These are phyloP conservation scores for Cairneyella variabilis DNA, from an alignment of 495 filamentous ascomycete genomes.

Conservation along the genomic window DNA sequence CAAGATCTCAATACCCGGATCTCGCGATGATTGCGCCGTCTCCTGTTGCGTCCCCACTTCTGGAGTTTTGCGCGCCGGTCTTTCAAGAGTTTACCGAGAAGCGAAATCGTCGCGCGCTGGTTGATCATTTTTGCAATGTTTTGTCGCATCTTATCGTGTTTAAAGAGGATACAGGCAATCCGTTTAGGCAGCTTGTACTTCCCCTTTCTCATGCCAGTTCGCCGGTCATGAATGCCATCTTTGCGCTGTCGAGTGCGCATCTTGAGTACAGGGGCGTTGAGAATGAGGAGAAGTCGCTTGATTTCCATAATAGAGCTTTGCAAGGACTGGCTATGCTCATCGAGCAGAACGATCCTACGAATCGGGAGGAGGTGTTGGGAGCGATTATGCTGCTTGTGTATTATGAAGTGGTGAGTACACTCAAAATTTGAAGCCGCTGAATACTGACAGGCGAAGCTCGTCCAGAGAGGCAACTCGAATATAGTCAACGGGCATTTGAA, in stretches of 20 bases:
- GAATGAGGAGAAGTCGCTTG: conserved; percentile 52
- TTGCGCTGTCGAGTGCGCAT: conserved; percentile 55
- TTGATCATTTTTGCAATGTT: conserved; percentile 62
- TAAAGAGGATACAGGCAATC: conserved; percentile 58
- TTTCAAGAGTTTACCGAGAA: conserved; percentile 53
- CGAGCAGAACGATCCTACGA: conserved; percentile 44
- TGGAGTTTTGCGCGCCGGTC: conserved; percentile 47
- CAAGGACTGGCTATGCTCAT: conserved; percentile 55
- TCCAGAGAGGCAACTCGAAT: conserved; percentile 52
- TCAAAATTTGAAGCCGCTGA: not conserved
- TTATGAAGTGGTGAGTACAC: conserved; percentile 53
- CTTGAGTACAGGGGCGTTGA: conserved; percentile 53
- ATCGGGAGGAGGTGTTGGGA: conserved; percentile 54
- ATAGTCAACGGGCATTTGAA: conserved; percentile 57
- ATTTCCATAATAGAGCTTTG: conserved; percentile 56
- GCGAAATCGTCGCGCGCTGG: conserved; percentile 49
- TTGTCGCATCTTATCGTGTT: conserved; percentile 60
- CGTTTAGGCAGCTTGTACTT: conserved; percentile 57
- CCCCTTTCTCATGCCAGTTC: conserved; percentile 49
- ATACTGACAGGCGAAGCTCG: conserved; percentile 40
- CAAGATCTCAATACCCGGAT: conserved; percentile 24
- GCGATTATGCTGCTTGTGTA: conserved; percentile 61
- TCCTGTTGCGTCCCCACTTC: conserved; percentile 39
- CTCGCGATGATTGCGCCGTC: conserved; percentile 44
- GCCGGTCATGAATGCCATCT: conserved; percentile 55